Evolutionary conservation across 2,329 filamentous ascomycete genomes (phyloP), one percentile per base, ranked within the genome.

Genomic region (Knufia fluminis): DNA sequence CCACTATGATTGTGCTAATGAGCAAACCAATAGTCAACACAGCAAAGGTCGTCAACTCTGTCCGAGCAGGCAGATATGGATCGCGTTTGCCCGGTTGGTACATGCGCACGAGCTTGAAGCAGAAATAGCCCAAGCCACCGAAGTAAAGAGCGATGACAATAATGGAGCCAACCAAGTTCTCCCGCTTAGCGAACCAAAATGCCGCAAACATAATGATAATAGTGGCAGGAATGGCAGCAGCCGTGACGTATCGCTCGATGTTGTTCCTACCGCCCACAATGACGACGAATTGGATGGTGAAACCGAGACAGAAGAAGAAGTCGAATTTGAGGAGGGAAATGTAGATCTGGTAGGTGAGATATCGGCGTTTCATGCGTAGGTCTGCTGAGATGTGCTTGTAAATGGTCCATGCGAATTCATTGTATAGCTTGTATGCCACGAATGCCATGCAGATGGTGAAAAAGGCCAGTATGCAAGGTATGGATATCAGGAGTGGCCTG

Each of bases 281-380:
- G 60, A 98, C 91, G 48, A 97, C 78, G 68, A 98, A 98, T 64
- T 98, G 92, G 41, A 98, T 87, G 4, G 92, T 97, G 68, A 98
- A 98, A 48, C 91, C 92, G 45, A 98, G 80, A 76, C 98, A 98
- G 75, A 98, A 97, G 80, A 98, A 98, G 70, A 98, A 97, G 71
- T 98, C 92, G 67, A 98, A 98, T 69, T 98, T 98, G 57, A 98
- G 78, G 9, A 98, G 78, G 32, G 92, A 88, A 62, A 98, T 96
- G 69, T 96, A 98, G 66, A 98, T 90, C 82, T 98, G 92, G 66
- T 94, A 98, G 54, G 91, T 86, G 52, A 98, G 77, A 71, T 94
- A 98, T 56, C 92, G 83, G 70, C 90, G 84, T 77, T 96, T 97
- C 84, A 98, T 88, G 61, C 89, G 82, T 64, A 96, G 79, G 72